Percentiles rank a stretch among this genome's conserved stretches.
phyloP scores from a whole-genome alignment of 768 basidiomycete genomes.

The Russula dissimulans region DNA sequence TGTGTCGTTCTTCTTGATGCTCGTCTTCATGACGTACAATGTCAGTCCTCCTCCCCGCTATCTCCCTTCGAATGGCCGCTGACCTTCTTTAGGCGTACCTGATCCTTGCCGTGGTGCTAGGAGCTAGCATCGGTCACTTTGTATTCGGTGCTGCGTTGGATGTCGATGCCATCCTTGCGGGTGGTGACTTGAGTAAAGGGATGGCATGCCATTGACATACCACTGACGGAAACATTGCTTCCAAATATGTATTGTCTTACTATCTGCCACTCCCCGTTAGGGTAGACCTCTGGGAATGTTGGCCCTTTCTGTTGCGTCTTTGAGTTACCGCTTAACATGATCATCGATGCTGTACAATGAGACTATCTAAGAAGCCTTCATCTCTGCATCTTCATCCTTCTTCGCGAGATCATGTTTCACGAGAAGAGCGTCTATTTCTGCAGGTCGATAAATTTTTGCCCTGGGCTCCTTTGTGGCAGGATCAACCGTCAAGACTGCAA shows the following conservation, averaged over 20 bases:
- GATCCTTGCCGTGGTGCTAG: slow-evolving; percentile 70
- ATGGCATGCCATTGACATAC: slow-evolving; percentile 65
- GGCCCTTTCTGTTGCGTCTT: not conserved
- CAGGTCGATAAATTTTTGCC: slow-evolving; percentile 85
- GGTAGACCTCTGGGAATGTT: not conserved
- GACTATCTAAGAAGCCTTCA: slow-evolving; percentile 42
- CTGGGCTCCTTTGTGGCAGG: slow-evolving; percentile 64
- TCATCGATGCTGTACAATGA: slow-evolving; percentile 6
- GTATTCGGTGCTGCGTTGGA: slow-evolving; percentile 62
- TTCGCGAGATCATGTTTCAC: slow-evolving; percentile 74
- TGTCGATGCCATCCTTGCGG: slow-evolving; percentile 45
- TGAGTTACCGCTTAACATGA: not conserved
- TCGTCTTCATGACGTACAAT: slow-evolving; percentile 96
- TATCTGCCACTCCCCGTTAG: not conserved
- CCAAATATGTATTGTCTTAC: not conserved
- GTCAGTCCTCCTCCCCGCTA: slow-evolving; percentile 36
- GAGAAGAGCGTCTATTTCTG: slow-evolving; percentile 81
- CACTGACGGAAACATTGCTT: no score
- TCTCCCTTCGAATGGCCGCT: not conserved
- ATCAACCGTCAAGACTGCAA: slow-evolving; percentile 88
- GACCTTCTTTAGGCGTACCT: slow-evolving; percentile 60
- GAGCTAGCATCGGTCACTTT: slow-evolving; percentile 78
- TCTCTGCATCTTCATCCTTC: slow-evolving; percentile 77
- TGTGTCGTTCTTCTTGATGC: slow-evolving; percentile 85
- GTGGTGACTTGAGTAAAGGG: slow-evolving; percentile 42